Base-by-base conservation (phyloP, 1,284 basidiomycete species). In the Neotropicomus parvogracilis region DNA sequence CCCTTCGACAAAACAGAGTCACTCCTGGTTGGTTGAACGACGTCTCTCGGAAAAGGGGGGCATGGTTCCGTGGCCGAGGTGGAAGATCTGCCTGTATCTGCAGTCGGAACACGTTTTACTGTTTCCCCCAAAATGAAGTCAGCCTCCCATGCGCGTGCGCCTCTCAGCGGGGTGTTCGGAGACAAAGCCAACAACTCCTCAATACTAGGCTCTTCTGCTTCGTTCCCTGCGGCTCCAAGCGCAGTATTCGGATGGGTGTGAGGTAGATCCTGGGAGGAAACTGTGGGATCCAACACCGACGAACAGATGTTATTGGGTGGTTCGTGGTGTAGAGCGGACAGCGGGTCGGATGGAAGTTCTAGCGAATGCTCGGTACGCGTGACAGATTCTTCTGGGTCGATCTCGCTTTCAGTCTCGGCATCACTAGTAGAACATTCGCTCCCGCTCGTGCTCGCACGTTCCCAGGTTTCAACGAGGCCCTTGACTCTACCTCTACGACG, bases 381-480 rank as follows among this genome's bases (percentile, higher is more conserved):
- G 9, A 20, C 14, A 11, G 33, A 35, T 27, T 42, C 46, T 14
- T 38, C 45, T 20, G 38, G 35, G 14, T 50, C 48, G 17, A 19
- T 41, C 6, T 59, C 66, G 13, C 45, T 46, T 39, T 67, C 63
- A 17, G 53, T 54, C 16, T 59, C 66, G 10, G 24, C 35, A 14
- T 67, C 64, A 17, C 54, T 54, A 4, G 49, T 19, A 10, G 63
- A 62, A 26, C 35, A 50, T 38, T 66, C 61, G 26, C 62, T 59
- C 19, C 54, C 59, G 6, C 66, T 68, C 16, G 45, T 43, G 31
- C 60, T 59, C 10, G 49, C 43, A 14, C 56, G 58, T 21, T 62
- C 58, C 64, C 57, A 67, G 27, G 55, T 65, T 27, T 62, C 58
- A 8, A 69, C 61, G 9, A 65, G 64, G 21, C 66, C 65, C 44